A percentile compares a stretch with the other conserved stretches of the same genome.
phyloP scores from a whole-genome alignment of 495 filamentous ascomycete species.

The Podospora bellae-mahoneyi region DNA sequence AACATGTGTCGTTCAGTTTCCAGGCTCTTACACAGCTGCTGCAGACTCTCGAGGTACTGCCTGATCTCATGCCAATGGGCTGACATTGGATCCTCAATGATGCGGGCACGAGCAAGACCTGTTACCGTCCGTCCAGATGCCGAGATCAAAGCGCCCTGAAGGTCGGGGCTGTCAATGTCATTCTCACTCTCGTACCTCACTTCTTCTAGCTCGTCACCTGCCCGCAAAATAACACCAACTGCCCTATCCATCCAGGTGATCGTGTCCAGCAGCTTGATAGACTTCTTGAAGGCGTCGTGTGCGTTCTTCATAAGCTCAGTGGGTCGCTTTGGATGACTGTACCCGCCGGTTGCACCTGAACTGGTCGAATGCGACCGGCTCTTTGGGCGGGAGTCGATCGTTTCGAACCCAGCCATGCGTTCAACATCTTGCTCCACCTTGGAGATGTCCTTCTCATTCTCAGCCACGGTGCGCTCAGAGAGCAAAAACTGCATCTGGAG shows the following conservation, averaged over 20 bases:
- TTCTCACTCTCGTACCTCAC: constrained; percentile 20
- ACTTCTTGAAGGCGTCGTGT: constrained; percentile 32
- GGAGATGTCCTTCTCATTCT: constrained; percentile 31
- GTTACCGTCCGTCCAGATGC: not conserved
- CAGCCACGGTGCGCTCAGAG: constrained; percentile 33
- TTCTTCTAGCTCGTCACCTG: constrained; percentile 32
- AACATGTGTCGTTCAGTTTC: constrained; percentile 36
- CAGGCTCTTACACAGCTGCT: constrained; percentile 36
- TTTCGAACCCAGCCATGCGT: constrained; percentile 27
- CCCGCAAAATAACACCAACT: constrained; percentile 30
- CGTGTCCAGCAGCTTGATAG: constrained; percentile 33
- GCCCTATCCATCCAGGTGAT: constrained; percentile 39
- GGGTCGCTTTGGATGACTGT: constrained; percentile 18
- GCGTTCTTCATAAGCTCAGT: constrained; percentile 37
- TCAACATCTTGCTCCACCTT: constrained; percentile 32
- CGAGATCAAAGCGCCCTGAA: not conserved
- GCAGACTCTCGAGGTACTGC: constrained; percentile 35
- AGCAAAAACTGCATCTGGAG: constrained; percentile 35
- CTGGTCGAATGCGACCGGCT: not conserved
- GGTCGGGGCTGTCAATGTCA: not conserved
- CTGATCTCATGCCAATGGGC: constrained; percentile 37
- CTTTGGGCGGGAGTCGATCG: not conserved
- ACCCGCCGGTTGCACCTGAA: not conserved
- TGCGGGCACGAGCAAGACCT: not conserved
- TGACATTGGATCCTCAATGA: constrained; percentile 24